Percentiles rank a stretch among this genome's conserved stretches.
Conservation (phyloP, 2,329 filamentous ascomycete species). For the Talaromyces sp. region DNA sequence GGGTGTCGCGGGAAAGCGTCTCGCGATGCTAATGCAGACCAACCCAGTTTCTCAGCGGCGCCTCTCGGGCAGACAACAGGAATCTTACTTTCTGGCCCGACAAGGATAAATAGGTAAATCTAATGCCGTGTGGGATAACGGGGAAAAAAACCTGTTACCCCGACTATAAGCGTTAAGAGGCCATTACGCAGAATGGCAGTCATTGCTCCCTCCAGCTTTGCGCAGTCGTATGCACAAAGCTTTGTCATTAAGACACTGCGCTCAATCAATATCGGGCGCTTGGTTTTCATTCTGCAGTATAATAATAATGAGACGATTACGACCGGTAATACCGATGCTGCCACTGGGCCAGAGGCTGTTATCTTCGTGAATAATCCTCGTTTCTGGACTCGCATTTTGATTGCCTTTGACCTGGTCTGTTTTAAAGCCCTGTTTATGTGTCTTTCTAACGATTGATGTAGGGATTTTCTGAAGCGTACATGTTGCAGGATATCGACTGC, state of each 20-base stretch:
- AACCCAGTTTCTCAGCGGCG: neutral
- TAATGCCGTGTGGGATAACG: neutral
- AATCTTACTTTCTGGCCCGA: neutral
- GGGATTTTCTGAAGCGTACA: conserved; percentile 69
- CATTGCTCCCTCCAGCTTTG: neutral
- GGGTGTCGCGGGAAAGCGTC: neutral
- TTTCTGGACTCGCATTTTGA: conserved; percentile 5
- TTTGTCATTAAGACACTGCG: neutral
- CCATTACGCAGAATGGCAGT: neutral
- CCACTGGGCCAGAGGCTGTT: neutral
- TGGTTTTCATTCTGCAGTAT: conserved; percentile 4
- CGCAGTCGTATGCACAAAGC: conserved; percentile 2
- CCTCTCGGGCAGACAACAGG: neutral
- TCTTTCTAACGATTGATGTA: conserved; percentile 14
- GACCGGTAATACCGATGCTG: neutral
- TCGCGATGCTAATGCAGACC: neutral
- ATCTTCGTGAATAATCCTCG: conserved; percentile 4
- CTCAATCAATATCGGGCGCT: neutral
- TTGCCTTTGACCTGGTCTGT: conserved; percentile 3
- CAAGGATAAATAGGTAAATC: neutral
- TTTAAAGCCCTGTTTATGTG: neutral
- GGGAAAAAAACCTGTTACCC: neutral
- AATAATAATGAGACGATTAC: neutral
- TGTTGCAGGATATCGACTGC: conserved; percentile 67
- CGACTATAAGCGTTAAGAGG: neutral